Base-by-base conservation (phyloP, 2,329 filamentous ascomycete species). In the Pyrenophora graminea region DNA sequence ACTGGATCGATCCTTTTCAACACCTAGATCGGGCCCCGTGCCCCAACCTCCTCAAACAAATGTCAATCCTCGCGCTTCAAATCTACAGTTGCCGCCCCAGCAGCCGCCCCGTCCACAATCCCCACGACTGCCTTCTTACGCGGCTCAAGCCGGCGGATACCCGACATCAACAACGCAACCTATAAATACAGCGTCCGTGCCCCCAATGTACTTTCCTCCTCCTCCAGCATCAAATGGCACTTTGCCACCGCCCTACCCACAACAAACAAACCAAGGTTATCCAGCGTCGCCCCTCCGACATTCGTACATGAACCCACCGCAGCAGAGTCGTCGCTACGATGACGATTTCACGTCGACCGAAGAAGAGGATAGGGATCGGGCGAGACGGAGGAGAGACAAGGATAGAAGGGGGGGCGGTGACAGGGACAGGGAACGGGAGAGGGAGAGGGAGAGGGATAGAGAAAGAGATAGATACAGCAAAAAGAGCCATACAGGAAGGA, bases 1-100 rank as follows among this genome's bases (percentile, higher is more conserved):
- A 19, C 48, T 69, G 7, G 64, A 68, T 41, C 67, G 65, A 31
- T 62, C 68, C 2, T 21, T 51, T 9, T 70, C 68, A 0, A 63
- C 63, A 51, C 66, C 67, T 10, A 62, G 61, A 30, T 25, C 61
- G 18, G 42, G 50, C 6, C 49, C 51, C 15, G 33, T 42, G 6
- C 55, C 60, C 10, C 45, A 57, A 17, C 45, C 53, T 18, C 51
- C 43, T 32, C 58, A 46, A 43, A 18, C 42, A n/a, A 36, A 50
- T 3, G 12, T 30, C 19, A 61, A 56, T 13, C 46, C 58, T 2
- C 58, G 59, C 13, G n/a, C 55, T 13, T 43, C 63, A 9, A 57
- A 41, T 13, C 30, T 64, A 7, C 58, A 64, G 9, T 44, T 61
- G 8, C 58, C 61, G 1, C 49, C 39, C 21, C 50, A 46, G 23